Base-by-base conservation (phyloP, 208 protist species). In the Leishmania mexicana region DNA sequence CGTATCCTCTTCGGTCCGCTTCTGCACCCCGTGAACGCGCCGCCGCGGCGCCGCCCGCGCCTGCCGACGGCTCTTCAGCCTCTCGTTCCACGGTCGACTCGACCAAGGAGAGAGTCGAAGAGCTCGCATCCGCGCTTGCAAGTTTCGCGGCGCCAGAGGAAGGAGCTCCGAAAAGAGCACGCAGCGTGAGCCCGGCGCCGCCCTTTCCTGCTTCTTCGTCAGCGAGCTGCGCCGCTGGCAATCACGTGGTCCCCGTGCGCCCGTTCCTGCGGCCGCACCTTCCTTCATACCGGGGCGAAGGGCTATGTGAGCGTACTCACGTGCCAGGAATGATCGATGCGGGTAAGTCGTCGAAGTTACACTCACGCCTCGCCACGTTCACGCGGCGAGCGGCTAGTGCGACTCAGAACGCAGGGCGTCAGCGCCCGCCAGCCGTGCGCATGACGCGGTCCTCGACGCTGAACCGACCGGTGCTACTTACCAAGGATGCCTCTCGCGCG, bases 381-480 rank as follows among this genome's bases (percentile, higher is more conserved):
- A 31, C 62, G 0, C 76, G 76, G 28, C 57, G 45, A 0, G 7
- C 53, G 24, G 40, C 70, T 24, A 74, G 40, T 38, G 76, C 21
- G 15, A 38, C 62, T 45, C 76, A 54, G 28, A 54, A 60, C 35
- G 35, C 31, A 31, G 53, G 19, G n/a, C 19, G 31, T 13, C 75
- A 71, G 71, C 62, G 58, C 51, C 64, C 78, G 28, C 57, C 80
- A 70, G 65, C 31, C 3, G 57, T 68, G 13, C 35, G 58, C 60
- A 86, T 82, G 74, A 76, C 78, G 47, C 83, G 65, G 53, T 78
- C 78, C 17, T 80, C 42, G n/a, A 80, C 78, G 57, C 64, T 86
- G 75, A 76, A 45, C n/a, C 83, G 78, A 19, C 74, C 83, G 1
- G 65, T 80, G 54, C 38, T 86, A 42, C 45, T 82, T 7, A 83